These are phyloP conservation scores for Phytomonas francai DNA, from an alignment of 208 protist species.

Conservation along the genomic window DNA sequence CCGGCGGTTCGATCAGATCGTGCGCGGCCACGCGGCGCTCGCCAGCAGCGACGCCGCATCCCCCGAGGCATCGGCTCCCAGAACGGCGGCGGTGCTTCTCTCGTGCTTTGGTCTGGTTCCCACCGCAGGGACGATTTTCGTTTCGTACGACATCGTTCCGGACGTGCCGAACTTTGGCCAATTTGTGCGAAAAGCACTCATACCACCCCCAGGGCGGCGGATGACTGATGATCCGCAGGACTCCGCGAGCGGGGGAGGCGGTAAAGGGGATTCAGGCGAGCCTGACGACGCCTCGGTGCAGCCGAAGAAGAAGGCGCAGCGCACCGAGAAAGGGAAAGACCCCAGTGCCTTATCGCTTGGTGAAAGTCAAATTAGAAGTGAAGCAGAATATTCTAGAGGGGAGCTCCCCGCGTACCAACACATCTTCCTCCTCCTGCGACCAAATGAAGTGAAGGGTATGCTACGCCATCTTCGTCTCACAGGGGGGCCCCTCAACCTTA, in stretches of 20 bases:
- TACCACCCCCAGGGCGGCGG: constrained; percentile 17
- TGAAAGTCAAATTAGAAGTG: too few species aligned
- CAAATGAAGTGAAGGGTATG: constrained; percentile 37
- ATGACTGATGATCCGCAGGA: neutral
- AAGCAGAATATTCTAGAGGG: too few species aligned
- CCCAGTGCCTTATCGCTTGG: neutral
- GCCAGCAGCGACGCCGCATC: neutral
- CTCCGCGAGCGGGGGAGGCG: neutral
- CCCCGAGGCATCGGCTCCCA: constrained; percentile 5
- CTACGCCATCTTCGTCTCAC: constrained; percentile 22
- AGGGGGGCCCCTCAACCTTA: constrained; percentile 17
- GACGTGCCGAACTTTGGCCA: constrained; percentile 54
- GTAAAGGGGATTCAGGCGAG: constrained; percentile 12
- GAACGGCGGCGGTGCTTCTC: constrained; percentile 44
- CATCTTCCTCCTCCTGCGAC: constrained; percentile 50
- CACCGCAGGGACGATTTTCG: constrained; percentile 28
- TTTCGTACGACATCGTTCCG: constrained; percentile 59
- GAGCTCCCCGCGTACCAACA: constrained; percentile 46
- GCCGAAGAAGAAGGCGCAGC: too few species aligned
- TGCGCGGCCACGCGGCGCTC: too few species aligned
- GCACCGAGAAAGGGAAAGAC: constrained; percentile 16
- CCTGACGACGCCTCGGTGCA: constrained; percentile 20
- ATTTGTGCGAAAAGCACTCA: constrained; percentile 50
- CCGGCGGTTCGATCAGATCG: constrained; percentile 35
- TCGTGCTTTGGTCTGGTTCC: constrained; percentile 58